phyloP scores from a whole-genome alignment of 1,139 yeast genomes.

The Pichia sp. region DNA sequence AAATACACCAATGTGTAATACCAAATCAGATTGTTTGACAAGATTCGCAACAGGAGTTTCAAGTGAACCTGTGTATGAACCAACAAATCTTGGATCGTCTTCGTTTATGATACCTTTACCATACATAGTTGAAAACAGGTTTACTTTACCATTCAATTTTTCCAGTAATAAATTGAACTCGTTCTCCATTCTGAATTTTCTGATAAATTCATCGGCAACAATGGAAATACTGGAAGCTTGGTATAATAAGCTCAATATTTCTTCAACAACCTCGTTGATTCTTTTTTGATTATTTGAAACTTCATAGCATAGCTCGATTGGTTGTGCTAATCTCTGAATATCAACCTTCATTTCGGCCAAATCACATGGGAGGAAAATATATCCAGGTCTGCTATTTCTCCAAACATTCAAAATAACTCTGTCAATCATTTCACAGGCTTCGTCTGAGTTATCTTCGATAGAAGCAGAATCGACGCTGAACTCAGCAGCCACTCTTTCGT shows the following conservation, averaged over 20 bases:
- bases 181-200: slow-evolving; percentile 39
- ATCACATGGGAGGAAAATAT: slow-evolving; percentile 68
- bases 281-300: slow-evolving; percentile 24
- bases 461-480: slow-evolving; percentile 48
- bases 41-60: slow-evolving; percentile 33
- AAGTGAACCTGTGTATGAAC: slow-evolving; percentile 49
- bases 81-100: slow-evolving; percentile 46
- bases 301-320: slow-evolving; percentile 14
- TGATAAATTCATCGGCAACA: slow-evolving; percentile 55
- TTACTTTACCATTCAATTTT: slow-evolving; percentile 30
- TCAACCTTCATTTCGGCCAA: slow-evolving; percentile 46
- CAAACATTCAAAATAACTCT: slow-evolving; percentile 50
- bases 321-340: slow-evolving; percentile 25
- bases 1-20: slow-evolving; percentile 42
- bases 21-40: slow-evolving; percentile 36
- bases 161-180: slow-evolving; percentile 37
- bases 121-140: slow-evolving; percentile 36
- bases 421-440: slow-evolving; percentile 50
- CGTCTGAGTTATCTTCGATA: slow-evolving; percentile 39
- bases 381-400: slow-evolving; percentile 65
- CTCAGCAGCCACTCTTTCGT: slow-evolving; percentile 51
- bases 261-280: slow-evolving; percentile 30
- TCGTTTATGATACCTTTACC: slow-evolving; percentile 60
- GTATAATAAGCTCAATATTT: slow-evolving; percentile 45
- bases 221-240: slow-evolving; percentile 49